Evolutionary conservation across 23 red algal genomes (phyloP), one percentile per base, ranked within the genome.

Genomic region (Agarophyton chilense): DNA sequence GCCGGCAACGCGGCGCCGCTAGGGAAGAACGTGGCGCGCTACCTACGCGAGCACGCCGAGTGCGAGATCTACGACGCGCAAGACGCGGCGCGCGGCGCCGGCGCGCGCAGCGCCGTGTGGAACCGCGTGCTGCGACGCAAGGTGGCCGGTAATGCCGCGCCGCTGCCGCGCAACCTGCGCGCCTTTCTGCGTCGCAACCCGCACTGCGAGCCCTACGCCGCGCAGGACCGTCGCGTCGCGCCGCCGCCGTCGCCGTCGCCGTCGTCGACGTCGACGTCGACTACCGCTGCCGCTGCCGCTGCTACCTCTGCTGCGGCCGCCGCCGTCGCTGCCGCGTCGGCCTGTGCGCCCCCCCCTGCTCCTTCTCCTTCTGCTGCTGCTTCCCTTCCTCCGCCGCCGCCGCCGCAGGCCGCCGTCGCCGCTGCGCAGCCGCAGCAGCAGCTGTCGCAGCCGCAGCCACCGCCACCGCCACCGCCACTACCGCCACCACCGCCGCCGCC

Each of bases 1-100:
- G 92, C 89, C 0, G 96, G 96, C 44, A 98, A 98, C 72, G 96
- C 96, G 5, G 92, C 96, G 47, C 96, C 96, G 36, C 41, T 98
- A 0, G 88, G 86, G 5, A 95, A 90, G 84, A 98, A 98, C 56
- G 18, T 98, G 33, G 58, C 64, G 21, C 77, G 63, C 32, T 98
- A 98, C 38, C 72, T 98, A 39, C n/a, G 47, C 21, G 45, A 79
- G 7, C 92, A 98, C 87, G 70, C 87, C 10, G 88, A 98, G 43
- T 98, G 96, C 78, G 92, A 98, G 82, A 31, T 98, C 9, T 98
- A 95, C 74, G 64, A 58, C 0, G 72, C 78, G 4, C 96, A 98
- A 46, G 91, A 95, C 44, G 29, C 58, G 60, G 84, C 49, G 22
- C n/a, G n/a, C n/a, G n/a, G n/a, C n/a, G n/a, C n/a, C n/a, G n/a